phyloP scores from a whole-genome alignment of 2,329 filamentous ascomycete species.

The Ceratocystiopsis minuta region DNA sequence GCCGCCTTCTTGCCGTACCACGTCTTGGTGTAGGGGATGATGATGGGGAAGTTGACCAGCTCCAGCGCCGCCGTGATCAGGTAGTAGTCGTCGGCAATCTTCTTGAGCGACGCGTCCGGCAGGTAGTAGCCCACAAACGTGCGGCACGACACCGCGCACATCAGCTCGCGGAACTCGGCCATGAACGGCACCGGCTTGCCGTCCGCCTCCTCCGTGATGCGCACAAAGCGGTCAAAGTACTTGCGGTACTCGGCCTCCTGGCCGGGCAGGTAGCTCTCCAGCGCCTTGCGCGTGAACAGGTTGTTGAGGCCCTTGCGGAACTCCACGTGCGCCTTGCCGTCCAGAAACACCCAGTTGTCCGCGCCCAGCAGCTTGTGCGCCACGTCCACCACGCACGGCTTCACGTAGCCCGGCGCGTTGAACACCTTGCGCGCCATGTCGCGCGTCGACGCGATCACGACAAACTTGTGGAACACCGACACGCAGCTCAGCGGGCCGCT shows the following conservation, averaged over 20 bases:
- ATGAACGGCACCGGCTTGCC: slow-evolving; percentile 75
- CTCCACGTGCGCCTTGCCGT: slow-evolving; percentile 86
- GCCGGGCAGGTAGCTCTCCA: slow-evolving; percentile 75
- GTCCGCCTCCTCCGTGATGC: slow-evolving; percentile 52
- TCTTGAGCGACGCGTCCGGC: slow-evolving; percentile 74
- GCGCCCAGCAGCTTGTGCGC: slow-evolving; percentile 84
- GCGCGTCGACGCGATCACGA: slow-evolving; percentile 86
- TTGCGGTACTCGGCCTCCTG: slow-evolving; percentile 82
- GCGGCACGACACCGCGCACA: slow-evolving; percentile 85
- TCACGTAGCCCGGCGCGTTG: slow-evolving; percentile 81
- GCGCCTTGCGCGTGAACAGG: slow-evolving; percentile 79
- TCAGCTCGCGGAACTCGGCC: slow-evolving; percentile 78
- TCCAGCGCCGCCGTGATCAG: slow-evolving; percentile 89
- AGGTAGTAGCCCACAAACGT: slow-evolving; percentile 98
- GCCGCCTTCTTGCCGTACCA: slow-evolving; percentile 96
- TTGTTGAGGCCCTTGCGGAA: slow-evolving; percentile 94
- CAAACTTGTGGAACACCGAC: slow-evolving; percentile 97
- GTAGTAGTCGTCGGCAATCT: slow-evolving; percentile 93
- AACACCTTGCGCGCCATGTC: slow-evolving; percentile 94
- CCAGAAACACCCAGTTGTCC: slow-evolving; percentile 93
- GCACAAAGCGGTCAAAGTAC: slow-evolving; percentile 66
- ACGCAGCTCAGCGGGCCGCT: slow-evolving; percentile 90
- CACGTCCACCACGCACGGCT: slow-evolving; percentile 89
- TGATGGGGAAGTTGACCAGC: slow-evolving; percentile 95
- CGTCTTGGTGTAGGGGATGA: slow-evolving; percentile 83